A percentile compares a stretch with the other conserved stretches of the same genome.
Evolutionary conservation across 2,329 filamentous ascomycete species (phyloP).

Genomic region (Neofusicoccum parvum): DNA sequence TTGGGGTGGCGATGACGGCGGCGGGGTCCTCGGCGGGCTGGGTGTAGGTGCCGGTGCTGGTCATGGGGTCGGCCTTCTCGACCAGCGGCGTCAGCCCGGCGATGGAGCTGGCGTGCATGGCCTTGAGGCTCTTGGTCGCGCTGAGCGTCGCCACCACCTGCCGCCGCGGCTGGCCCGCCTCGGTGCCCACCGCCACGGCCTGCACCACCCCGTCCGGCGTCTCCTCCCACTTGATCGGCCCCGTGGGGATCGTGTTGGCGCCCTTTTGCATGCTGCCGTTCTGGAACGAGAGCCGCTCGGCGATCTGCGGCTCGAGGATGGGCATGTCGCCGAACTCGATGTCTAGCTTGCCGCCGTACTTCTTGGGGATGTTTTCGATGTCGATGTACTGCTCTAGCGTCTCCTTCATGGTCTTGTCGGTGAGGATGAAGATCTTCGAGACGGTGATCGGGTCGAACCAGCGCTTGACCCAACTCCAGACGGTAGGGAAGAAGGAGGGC

Average conservation of each 20-base stretch:
- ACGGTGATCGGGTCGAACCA: constrained; percentile 86
- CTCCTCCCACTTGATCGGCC: constrained; percentile 51
- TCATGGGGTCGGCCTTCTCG: constrained; percentile 22
- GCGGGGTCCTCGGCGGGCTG: constrained; percentile 34
- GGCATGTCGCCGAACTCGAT: constrained; percentile 78
- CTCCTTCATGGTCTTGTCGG: constrained; percentile 69
- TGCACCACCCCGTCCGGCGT: constrained; percentile 45
- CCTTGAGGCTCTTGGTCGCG: constrained; percentile 31
- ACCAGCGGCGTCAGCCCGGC: constrained; percentile 27
- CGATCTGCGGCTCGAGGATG: constrained; percentile 63
- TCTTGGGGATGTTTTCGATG: constrained; percentile 77
- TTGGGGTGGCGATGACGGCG: constrained; percentile 6
- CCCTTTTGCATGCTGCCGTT: constrained; percentile 34
- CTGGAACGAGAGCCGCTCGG: constrained; percentile 46
- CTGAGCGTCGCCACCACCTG: constrained; percentile 43
- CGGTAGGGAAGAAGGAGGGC: constrained; percentile 85
- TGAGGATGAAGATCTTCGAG: constrained; percentile 93
- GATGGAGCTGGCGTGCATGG: constrained; percentile 29
- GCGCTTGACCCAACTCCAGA: constrained; percentile 93
- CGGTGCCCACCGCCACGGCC: constrained; percentile 48
- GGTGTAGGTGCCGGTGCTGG: constrained; percentile 39
- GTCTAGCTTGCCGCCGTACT: constrained; percentile 85
- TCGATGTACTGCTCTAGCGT: constrained; percentile 84
- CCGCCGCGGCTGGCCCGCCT: constrained; percentile 44
- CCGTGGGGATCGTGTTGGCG: constrained; percentile 47